These are phyloP conservation scores for Aechmea fasciata DNA, from an alignment of 176 grass and related monocot species.

Conservation along the genomic window DNA sequence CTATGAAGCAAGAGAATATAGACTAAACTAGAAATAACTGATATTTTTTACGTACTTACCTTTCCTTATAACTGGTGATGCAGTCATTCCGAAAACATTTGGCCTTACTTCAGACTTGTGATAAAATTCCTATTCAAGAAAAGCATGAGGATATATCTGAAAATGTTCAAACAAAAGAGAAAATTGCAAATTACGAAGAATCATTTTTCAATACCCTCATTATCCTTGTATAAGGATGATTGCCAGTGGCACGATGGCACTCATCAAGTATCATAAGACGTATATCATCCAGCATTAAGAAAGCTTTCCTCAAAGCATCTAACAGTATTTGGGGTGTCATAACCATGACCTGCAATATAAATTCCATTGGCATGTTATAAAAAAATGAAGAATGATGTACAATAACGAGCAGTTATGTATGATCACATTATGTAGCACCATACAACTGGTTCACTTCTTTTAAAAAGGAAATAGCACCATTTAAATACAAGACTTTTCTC, in stretches of 20 bases:
- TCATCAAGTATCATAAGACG: slow-evolving; percentile 77
- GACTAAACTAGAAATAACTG: not conserved
- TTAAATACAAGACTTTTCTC: too few relatives aligned
- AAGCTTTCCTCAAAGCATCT: slow-evolving; percentile 68
- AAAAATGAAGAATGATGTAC: not conserved
- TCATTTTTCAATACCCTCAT: slow-evolving; percentile 65
- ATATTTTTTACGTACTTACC: slow-evolving; percentile 26
- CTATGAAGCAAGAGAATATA: not conserved
- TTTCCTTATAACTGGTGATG: slow-evolving; percentile 81
- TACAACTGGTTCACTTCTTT: too few relatives aligned
- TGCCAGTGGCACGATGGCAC: slow-evolving; percentile 77
- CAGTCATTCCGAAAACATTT: slow-evolving; percentile 77
- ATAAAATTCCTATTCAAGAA: slow-evolving; percentile 73
- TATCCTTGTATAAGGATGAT: slow-evolving; percentile 75
- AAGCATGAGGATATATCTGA: not conserved
- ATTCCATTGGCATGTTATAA: not conserved
- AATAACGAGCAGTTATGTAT: not conserved
- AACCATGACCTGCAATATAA: slow-evolving; percentile 65
- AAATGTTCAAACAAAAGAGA: not conserved
- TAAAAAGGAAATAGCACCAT: too few relatives aligned
- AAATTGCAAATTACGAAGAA: not conserved
- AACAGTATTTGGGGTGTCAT: slow-evolving; percentile 87
- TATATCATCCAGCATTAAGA: slow-evolving; percentile 54
- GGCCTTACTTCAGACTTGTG: slow-evolving; percentile 44
- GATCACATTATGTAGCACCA: not conserved